A percentile compares a stretch with the other conserved stretches of the same genome.
Conservation (phyloP, 2,329 filamentous ascomycete species). For the Fusarium agapanthi region DNA sequence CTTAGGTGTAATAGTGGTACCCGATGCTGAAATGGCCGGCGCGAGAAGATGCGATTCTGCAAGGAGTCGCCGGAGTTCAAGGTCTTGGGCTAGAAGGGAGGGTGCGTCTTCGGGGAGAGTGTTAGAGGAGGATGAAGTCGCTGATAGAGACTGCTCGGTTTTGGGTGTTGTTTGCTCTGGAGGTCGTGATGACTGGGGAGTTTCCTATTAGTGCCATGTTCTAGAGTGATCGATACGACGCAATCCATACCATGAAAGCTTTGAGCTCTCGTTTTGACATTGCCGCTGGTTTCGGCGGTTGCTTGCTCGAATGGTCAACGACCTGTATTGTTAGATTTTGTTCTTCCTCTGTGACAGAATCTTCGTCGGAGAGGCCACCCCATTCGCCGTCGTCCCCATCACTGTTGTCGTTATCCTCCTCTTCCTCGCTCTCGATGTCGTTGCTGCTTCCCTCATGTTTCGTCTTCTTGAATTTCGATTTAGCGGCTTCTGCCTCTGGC, state of each 20-base stretch:
- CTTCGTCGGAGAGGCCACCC: conserved; percentile 42
- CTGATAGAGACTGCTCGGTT: conserved; percentile 26
- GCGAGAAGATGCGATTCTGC: conserved; percentile 87
- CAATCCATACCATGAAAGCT: conserved; percentile 73
- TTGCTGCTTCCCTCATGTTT: conserved; percentile 39
- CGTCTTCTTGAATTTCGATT: conserved; percentile 40
- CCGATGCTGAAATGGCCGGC: conserved; percentile 55
- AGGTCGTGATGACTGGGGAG: conserved; percentile 56
- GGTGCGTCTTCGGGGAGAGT: conserved; percentile 65
- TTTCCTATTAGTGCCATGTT: conserved; percentile 5
- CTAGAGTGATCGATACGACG: background rate
- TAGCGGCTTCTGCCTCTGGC: conserved; percentile 44
- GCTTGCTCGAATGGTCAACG: conserved; percentile 64
- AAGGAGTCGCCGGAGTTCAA: conserved; percentile 89
- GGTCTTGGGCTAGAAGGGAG: conserved; percentile 86
- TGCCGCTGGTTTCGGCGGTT: conserved; percentile 48
- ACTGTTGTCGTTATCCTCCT: conserved; percentile 37
- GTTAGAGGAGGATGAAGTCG: conserved; percentile 42
- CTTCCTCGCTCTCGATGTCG: conserved; percentile 49
- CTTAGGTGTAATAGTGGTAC: conserved; percentile 50
- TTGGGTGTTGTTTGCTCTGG: conserved; percentile 49
- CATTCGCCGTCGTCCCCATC: conserved; percentile 38
- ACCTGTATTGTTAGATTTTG: conserved; percentile 61
- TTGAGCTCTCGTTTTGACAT: conserved; percentile 77
- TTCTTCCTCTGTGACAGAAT: conserved; percentile 36